Percentiles rank a stretch among this genome's conserved stretches.
Evolutionary conservation across 1,284 basidiomycete species (phyloP).

Genomic region (Rhodotorula mucilaginosa): DNA sequence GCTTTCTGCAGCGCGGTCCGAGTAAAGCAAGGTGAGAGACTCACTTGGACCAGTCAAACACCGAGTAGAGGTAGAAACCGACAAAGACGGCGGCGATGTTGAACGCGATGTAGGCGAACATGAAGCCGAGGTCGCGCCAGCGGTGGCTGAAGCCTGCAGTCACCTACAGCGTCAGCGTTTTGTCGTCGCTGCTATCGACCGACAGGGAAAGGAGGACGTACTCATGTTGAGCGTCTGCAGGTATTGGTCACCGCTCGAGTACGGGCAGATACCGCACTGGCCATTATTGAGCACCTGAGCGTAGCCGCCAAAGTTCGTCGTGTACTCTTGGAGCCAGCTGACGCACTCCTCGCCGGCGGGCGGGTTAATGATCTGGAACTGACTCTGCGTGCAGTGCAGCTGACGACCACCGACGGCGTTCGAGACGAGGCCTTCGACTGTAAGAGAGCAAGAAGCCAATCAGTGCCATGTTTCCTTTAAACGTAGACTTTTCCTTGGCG

Average conservation of each 20-base stretch:
- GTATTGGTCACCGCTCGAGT: conserved; percentile 42
- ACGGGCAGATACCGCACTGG: conserved; percentile 49
- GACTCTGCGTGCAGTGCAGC: conserved; percentile 51
- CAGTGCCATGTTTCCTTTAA: not conserved
- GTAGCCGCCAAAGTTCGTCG: conserved; percentile 48
- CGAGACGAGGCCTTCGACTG: conserved; percentile 51
- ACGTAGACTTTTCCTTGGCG: not conserved
- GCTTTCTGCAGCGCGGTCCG: not conserved
- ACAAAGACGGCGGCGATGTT: conserved; percentile 27
- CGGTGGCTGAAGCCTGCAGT: conserved; percentile 39
- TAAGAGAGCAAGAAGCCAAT: not conserved
- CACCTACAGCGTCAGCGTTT: not conserved
- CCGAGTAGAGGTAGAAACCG: conserved; percentile 25
- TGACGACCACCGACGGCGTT: conserved; percentile 47
- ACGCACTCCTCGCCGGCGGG: conserved; percentile 51
- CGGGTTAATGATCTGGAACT: conserved; percentile 51
- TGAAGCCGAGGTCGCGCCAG: conserved; percentile 65
- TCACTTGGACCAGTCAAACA: conserved; percentile 26
- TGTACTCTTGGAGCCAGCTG: conserved; percentile 49
- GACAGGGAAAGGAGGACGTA: not conserved
- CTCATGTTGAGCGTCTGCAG: conserved; percentile 25
- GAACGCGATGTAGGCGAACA: conserved; percentile 52
- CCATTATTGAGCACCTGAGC: conserved; percentile 44
- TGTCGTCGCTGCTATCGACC: too few species aligned
- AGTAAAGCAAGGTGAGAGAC: not conserved